Base-by-base conservation (phyloP, 768 basidiomycete species). In the Rhizopogon sp. region DNA sequence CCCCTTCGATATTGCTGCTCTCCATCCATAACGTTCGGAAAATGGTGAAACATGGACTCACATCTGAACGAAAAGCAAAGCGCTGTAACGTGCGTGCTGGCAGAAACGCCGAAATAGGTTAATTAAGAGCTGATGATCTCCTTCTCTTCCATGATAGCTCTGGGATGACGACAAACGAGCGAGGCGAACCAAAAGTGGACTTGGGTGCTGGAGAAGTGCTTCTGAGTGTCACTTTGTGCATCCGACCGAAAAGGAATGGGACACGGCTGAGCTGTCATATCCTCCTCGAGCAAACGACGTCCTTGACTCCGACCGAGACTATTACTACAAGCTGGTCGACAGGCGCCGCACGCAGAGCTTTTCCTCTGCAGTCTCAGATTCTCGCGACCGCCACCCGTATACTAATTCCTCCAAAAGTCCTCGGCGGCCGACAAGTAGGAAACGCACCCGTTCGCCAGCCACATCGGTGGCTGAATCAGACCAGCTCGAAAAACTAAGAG, bases 221-320 rank as follows among this genome's bases (percentile, higher is more conserved):
- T 59, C 50, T 40, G 55, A 20, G n/a, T 70, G 69, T 49, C 46
- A n/a, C 40, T 70, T 69, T 31, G 71, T 49, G 13, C 69, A 70
- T 28, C 74, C 74, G 6, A 59, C 60, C 52, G 66, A 72, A 29
- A 65, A 67, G 2, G 58, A 58, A 14, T 75, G 74, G 74, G 43
- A 52, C 50, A 39, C 47, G n/a, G 74, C 74, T 1, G 47, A 50
- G 3, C 28, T 56, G 46, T 70, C 69, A 44, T 8, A 29, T 28
- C 69, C 69, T 37, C 71, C 69, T 10, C 62, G 16, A 43, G 29
- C 2, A 17, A 59, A 62, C 1, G 0, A 22, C 3, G 60, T 71
- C 25, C 29, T 13, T 9, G 70, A 70, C 58, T 52, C 53, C 2
- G 59, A 66, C 20, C 46, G 50, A 2, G 57, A 67, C 0, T 70